Evolutionary conservation across 1,284 basidiomycete genomes (phyloP), one percentile per base, ranked within the genome.

Genomic region (Ceratobasidium sp.): DNA sequence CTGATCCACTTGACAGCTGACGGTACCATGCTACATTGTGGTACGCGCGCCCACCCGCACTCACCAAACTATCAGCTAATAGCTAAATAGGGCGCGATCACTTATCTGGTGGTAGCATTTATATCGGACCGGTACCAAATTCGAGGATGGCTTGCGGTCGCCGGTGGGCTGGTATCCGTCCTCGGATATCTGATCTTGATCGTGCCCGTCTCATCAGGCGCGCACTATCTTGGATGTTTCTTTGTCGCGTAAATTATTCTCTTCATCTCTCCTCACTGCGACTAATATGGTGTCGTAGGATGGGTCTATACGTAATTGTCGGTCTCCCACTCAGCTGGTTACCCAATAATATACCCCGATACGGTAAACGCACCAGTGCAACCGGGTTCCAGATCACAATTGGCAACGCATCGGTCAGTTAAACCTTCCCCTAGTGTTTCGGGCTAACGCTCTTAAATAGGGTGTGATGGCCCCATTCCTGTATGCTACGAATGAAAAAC

Each of bases 401-500:
- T 35, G 71, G 71, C 6, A 72, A 72, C 40, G 50, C 60, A 15
- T 70, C 69, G 32, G 68, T 69, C 32, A n/a, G n/a, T n/a, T 10
- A 53, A 53, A 2, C 10, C 38, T 15, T 6, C n/a, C n/a, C n/a
- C n/a, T n/a, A n/a, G n/a, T n/a, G n/a, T n/a, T n/a, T n/a, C n/a
- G n/a, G n/a, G n/a, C n/a, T n/a, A n/a, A n/a, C n/a, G n/a, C n/a
- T n/a, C n/a, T n/a, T n/a, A n/a, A n/a, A n/a, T n/a, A n/a, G 71
- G 71, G 71, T 7, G 62, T 72, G 13, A 70, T 72, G 71, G 71
- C 68, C 1, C 69, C 69, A 31, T 72, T 72, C 27, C 27, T 72
- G 27, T 70, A 72, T 29, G 68, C 62, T 12, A 69, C 60, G 3
- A 56, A 54, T 7, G 69, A 72, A 13, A 69, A 67, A n/a, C 71